Evolutionary conservation across 805 yeast species (phyloP).

Genomic region (Starmerella davenportii): DNA sequence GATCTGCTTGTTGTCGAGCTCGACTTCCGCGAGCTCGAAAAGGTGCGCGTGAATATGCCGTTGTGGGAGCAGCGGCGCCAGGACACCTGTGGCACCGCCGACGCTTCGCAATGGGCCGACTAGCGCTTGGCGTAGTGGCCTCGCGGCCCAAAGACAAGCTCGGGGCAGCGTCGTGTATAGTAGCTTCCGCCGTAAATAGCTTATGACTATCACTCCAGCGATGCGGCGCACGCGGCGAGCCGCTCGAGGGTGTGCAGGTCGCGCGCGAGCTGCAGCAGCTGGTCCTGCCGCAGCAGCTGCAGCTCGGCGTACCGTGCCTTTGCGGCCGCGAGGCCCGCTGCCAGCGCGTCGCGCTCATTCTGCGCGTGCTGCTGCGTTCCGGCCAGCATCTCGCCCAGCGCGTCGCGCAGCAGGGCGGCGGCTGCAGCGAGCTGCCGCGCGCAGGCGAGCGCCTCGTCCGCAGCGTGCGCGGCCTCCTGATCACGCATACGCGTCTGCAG

Average conservation of each 20-base stretch:
- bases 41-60: conserved; percentile 51
- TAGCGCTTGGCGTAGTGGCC: too few relatives aligned
- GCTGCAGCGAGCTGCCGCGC: conserved; percentile 8
- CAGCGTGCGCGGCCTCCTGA: conserved; percentile 11
- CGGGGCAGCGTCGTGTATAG: too few relatives aligned
- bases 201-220: too few relatives aligned
- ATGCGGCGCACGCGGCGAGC: too few relatives aligned
- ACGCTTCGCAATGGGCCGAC: too few relatives aligned
- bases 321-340: conserved; percentile 6
- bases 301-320: conserved; percentile 6
- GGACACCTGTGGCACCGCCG: too few relatives aligned
- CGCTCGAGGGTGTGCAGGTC: too few relatives aligned
- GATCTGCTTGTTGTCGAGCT: conserved; percentile 65
- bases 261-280: conserved; percentile 5
- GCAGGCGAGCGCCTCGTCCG: conserved; percentile 14
- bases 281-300: conserved; percentile 7
- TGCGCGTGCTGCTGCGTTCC: conserved; percentile 3
- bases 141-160: too few relatives aligned
- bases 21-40: conserved; percentile 37
- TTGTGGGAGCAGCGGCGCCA: conserved; percentile 38
- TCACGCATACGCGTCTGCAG: conserved; percentile 11
- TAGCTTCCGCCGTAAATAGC: too few relatives aligned
- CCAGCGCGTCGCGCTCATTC: conserved; percentile 7
- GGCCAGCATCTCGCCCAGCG: conserved; percentile 6
- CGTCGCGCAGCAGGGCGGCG: conserved; percentile 9